A percentile compares a stretch with the other conserved stretches of the same genome.
phyloP scores from a whole-genome alignment of 1,139 yeast genomes.

The Debaryomyces udenii region DNA sequence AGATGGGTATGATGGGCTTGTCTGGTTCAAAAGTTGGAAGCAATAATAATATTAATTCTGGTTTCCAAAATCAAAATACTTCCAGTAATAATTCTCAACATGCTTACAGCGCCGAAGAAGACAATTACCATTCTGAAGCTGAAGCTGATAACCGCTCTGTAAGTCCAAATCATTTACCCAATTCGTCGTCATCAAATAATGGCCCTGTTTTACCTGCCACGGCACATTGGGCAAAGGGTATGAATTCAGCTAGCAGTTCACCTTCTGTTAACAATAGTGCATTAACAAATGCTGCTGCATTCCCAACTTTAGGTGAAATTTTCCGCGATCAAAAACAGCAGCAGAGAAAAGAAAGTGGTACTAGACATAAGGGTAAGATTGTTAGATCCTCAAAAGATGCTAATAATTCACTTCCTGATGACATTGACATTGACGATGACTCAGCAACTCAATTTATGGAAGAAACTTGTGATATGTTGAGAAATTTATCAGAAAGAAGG shows the following conservation, averaged over 20 bases:
- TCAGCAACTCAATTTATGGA: constrained; percentile 41
- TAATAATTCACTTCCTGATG: constrained; percentile 34
- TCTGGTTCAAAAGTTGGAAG: constrained; percentile 18
- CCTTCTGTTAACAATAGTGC: constrained; percentile 42
- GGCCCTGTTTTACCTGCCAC: constrained; percentile 55
- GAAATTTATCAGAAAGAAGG: constrained; percentile 32
- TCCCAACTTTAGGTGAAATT: constrained; percentile 75
- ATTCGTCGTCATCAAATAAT: constrained; percentile 14
- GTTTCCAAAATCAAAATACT: constrained; percentile 9
- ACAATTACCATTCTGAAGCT: constrained; percentile 26
- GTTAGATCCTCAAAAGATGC: constrained; percentile 30
- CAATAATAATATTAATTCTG: constrained; percentile 10
- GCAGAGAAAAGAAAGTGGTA: constrained; percentile 32
- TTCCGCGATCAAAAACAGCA: constrained; percentile 46
- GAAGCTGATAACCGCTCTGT: constrained; percentile 19
- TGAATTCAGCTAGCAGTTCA: constrained; percentile 32
- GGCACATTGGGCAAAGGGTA: constrained; percentile 58
- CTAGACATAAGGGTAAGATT: constrained; percentile 26
- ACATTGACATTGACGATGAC: constrained; percentile 44
- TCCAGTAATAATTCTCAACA: constrained; percentile 12
- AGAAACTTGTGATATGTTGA: constrained; percentile 38
- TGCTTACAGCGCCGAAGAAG: constrained; percentile 13
- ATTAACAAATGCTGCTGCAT: constrained; percentile 58
- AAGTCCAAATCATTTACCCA: constrained; percentile 5
- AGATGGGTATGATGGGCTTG: constrained; percentile 54